Conservation (phyloP, 1,284 basidiomycete species). For the Thecaphora thlaspeos region DNA sequence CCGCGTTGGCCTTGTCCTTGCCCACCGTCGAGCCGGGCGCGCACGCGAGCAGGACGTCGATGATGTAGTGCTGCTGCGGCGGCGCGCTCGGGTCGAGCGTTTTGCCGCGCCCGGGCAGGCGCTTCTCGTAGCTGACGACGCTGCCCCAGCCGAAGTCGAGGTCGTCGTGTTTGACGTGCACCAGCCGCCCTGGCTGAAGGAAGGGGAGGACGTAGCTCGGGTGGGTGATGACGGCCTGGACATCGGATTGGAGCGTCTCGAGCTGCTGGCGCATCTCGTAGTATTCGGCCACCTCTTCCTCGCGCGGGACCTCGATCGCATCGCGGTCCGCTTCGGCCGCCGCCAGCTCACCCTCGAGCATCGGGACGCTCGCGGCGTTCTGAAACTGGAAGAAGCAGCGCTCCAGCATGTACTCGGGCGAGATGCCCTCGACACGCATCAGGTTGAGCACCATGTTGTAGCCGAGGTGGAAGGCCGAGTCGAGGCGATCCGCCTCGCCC, state of each 20-base stretch:
- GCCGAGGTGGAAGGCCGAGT: constrained; percentile 97
- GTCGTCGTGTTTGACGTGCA: too few species aligned
- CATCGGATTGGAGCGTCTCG: too few species aligned
- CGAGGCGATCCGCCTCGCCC: constrained; percentile 92
- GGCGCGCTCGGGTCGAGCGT: constrained; percentile 63
- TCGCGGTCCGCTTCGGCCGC: too few species aligned
- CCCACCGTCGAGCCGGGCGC: constrained; percentile 67
- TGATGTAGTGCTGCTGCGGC: constrained; percentile 85
- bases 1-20: constrained; percentile 9
- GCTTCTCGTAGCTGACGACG: constrained; percentile 87
- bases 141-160: too few species aligned
- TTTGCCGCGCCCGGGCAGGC: constrained; percentile 61
- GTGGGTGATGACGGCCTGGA: too few species aligned
- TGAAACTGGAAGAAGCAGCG: constrained; percentile 98
- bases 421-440: constrained; percentile 97
- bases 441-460: constrained; percentile 99
- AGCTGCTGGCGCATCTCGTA: too few species aligned
- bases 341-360: constrained; percentile 91
- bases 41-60: constrained; percentile 89
- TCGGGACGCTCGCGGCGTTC: constrained; percentile 82
- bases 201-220: too few species aligned
- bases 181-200: too few species aligned
- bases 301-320: too few species aligned
- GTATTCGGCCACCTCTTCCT: too few species aligned
- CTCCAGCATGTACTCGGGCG: constrained; percentile 97